A percentile compares a stretch with the other conserved stretches of the same genome.
These are phyloP conservation scores for Candolleomyces aberdarensis DNA, from an alignment of 768 basidiomycete species.

Conservation along the genomic window DNA sequence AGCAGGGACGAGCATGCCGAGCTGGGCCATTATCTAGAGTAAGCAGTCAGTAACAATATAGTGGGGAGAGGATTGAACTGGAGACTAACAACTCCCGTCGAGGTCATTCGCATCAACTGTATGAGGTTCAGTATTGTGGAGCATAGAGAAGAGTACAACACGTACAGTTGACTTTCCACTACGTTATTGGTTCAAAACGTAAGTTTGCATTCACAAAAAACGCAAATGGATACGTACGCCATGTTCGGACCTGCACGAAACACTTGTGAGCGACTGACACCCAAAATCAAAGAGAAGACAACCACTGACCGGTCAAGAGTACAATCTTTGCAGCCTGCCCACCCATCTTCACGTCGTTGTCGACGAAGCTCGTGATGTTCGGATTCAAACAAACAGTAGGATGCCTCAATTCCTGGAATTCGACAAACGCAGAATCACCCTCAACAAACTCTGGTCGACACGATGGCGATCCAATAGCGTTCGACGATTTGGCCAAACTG, in stretches of 20 bases:
- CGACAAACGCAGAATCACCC: constrained; percentile 72
- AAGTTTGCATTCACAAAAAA: not conserved
- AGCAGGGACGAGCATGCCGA: constrained; percentile 96
- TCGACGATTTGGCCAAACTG: constrained; percentile 84
- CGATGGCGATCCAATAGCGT: constrained; percentile 89
- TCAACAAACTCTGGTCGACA: constrained; percentile 90
- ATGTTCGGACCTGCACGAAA: constrained; percentile 68
- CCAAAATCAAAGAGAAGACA: not conserved
- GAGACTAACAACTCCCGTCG: constrained; percentile 73
- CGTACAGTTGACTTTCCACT: constrained; percentile 40
- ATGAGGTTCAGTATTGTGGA: not conserved
- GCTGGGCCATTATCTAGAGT: constrained; percentile 81
- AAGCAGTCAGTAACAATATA: not conserved
- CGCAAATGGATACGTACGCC: constrained; percentile 53
- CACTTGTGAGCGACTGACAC: not conserved
- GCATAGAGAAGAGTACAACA: not conserved
- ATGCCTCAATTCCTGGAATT: constrained; percentile 89
- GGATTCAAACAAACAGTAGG: constrained; percentile 75
- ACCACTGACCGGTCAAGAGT: constrained; percentile 75
- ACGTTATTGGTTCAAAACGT: not conserved
- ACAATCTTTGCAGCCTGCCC: constrained; percentile 71
- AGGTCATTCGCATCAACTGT: constrained; percentile 92
- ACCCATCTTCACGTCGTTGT: constrained; percentile 89
- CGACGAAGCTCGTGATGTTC: constrained; percentile 74
- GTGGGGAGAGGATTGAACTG: not conserved